Conservation (phyloP, 176 grass and related monocot species). For the Avena sativa region DNA sequence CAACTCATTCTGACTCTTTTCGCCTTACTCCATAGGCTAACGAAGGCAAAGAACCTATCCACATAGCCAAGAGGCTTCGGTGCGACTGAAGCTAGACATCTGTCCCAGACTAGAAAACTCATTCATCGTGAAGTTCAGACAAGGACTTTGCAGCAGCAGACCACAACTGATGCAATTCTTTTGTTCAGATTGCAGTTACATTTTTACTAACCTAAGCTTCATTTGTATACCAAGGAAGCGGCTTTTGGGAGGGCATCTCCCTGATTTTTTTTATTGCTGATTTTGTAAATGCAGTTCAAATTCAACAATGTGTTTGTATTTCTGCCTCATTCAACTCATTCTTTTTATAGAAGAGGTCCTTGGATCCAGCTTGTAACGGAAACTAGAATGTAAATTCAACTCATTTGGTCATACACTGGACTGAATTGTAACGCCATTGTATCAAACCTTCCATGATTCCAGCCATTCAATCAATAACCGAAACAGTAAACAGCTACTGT, state of each 20-base stretch:
- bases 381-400: constrained; percentile 26
- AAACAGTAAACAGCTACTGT: constrained; percentile 8
- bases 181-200: constrained; percentile 52
- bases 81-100: constrained; percentile 37
- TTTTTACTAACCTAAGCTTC: constrained; percentile 55
- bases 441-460: constrained; percentile 25
- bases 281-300: constrained; percentile 56
- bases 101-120: constrained; percentile 14
- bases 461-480: constrained; percentile 26
- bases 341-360: not conserved
- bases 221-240: constrained; percentile 32
- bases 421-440: constrained; percentile 20
- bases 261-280: constrained; percentile 37
- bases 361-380: not conserved
- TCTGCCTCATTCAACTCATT: constrained; percentile 41
- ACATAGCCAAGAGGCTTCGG: constrained; percentile 53
- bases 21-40: constrained; percentile 37
- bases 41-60: constrained; percentile 49
- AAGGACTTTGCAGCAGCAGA: not conserved
- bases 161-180: constrained; percentile 52
- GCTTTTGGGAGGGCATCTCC: not conserved
- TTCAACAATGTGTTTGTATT: constrained; percentile 47
- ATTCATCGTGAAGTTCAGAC: constrained; percentile 10
- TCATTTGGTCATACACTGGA: constrained; percentile 41
- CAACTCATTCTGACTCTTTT: not conserved